Percentiles rank a stretch among this genome's conserved stretches.
Conservation (phyloP, 345 rosid genomes). For the Acer negundo region DNA sequence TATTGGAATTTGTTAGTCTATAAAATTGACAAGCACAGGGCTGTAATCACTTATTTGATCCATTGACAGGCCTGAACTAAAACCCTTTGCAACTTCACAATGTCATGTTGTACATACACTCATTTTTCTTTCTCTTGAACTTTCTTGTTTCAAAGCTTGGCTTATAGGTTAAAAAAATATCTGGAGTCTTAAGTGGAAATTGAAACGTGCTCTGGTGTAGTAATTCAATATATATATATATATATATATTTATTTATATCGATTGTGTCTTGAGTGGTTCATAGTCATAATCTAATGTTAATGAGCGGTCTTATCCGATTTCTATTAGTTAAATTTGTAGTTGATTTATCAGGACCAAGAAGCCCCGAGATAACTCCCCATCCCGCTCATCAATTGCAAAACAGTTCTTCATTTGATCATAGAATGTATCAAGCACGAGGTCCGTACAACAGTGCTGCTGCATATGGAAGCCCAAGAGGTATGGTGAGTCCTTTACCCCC, state of each 20-base stretch:
- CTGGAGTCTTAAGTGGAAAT: background rate
- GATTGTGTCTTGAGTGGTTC: background rate
- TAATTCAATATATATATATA: background rate
- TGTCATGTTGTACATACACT: background rate
- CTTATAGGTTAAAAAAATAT: background rate
- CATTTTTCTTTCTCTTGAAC: background rate
- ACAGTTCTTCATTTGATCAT: constrained; percentile 32
- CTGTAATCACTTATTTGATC: background rate
- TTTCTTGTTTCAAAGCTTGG: background rate
- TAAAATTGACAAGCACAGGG: background rate
- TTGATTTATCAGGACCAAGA: constrained; percentile 44
- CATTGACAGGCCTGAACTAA: background rate
- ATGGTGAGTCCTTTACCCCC: constrained; percentile 39
- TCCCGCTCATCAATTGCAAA: constrained; percentile 45
- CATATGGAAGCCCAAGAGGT: constrained; percentile 42
- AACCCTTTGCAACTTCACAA: background rate
- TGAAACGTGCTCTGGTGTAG: background rate
- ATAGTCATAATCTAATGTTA: background rate
- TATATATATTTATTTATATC: too few species aligned
- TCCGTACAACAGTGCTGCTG: constrained; percentile 32
- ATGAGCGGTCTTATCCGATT: background rate
- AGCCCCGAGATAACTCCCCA: constrained; percentile 32
- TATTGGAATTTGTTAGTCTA: background rate
- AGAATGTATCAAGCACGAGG: constrained; percentile 42
- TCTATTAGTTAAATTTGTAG: constrained; percentile 13